Evolutionary conservation across 2,329 filamentous ascomycete species (phyloP).

Genomic region (Emergomyces africanus): DNA sequence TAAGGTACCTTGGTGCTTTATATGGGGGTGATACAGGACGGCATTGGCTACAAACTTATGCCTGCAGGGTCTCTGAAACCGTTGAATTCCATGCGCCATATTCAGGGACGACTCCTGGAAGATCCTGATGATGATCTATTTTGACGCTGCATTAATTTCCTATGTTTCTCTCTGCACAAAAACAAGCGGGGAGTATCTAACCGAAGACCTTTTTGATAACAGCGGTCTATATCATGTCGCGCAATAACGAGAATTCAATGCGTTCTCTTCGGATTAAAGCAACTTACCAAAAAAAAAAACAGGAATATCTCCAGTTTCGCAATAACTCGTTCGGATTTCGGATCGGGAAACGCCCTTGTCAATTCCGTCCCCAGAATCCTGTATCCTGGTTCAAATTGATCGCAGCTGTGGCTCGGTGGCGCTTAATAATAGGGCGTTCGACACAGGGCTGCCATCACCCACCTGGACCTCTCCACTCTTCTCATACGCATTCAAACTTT

Average conservation of each 20-base stretch:
- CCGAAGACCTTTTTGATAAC: slow-evolving; percentile 26
- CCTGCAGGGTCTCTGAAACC: slow-evolving; percentile 21
- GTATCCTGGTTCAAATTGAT: slow-evolving; percentile 12
- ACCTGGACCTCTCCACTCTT: background rate
- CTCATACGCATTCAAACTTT: background rate
- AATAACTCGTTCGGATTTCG: slow-evolving; percentile 15
- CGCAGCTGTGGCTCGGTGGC: too few relatives aligned
- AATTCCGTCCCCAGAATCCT: slow-evolving; percentile 18
- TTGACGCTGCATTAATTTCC: too few relatives aligned
- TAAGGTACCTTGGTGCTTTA: background rate
- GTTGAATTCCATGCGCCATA: slow-evolving; percentile 19
- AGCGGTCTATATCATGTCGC: slow-evolving; percentile 15
- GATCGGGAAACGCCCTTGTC: slow-evolving; percentile 18
- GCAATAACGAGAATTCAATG: too few relatives aligned
- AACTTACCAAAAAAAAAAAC: too few relatives aligned
- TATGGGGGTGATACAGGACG: background rate
- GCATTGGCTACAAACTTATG: slow-evolving; percentile 9
- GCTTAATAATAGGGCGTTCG: too few relatives aligned
- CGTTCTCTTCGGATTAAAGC: too few relatives aligned
- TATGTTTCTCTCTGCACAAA: background rate
- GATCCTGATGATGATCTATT: slow-evolving; percentile 20
- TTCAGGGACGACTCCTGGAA: slow-evolving; percentile 24
- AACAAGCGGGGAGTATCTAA: slow-evolving; percentile 4
- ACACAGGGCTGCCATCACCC: background rate
- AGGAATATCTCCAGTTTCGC: slow-evolving; percentile 20